Base-by-base conservation (phyloP, 305 asterid species). In the Plantago rigida region DNA sequence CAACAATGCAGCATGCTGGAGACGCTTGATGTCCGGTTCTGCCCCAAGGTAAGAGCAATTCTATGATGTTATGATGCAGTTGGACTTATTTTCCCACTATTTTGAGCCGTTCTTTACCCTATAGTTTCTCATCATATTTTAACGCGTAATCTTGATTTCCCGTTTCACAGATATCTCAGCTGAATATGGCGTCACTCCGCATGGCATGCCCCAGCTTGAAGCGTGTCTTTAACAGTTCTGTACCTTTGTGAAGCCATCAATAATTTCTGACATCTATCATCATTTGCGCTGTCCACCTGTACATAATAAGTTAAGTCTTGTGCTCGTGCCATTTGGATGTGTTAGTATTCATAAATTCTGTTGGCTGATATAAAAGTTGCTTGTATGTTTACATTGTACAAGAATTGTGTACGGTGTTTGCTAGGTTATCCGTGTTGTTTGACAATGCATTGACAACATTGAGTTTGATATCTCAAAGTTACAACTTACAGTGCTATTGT, bases 181-280 rank as follows among this genome's bases (percentile, higher is more conserved):
- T 46, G 72, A 88, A 85, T 85, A 78, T 81, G 87, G 78, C 70
- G 12, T 74, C 72, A 64, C 64, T 91, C 41, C 95, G 96, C 3
- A 63, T 67, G 44, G 84, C 87, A 3, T 86, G 87, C 75, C 90
- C 90, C 29, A 83, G 93, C 69, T 71, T 91, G 82, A 91, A 88
- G 73, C 93, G 98, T 66, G 82, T 88, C 72, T 86, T 79, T 80
- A 86, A 81, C 89, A 84, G 95, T 71, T 78, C 75, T 26, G 79
- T 70, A 51, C 79, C 87, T 4, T 41, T 68, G 1, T 80, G 76
- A 81, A 56, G 9, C 19, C n/a, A 12, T 42, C 2, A 34, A 26
- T 13, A 46, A 47, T 48, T 9, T 2, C 12, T 8, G 59, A 50
- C 26, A 0, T 22, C 19, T 15, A 60, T 28, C 47, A 48, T 13